Conservation (phyloP, 2,329 filamentous ascomycete species). For the Colletotrichum chlorophyti region DNA sequence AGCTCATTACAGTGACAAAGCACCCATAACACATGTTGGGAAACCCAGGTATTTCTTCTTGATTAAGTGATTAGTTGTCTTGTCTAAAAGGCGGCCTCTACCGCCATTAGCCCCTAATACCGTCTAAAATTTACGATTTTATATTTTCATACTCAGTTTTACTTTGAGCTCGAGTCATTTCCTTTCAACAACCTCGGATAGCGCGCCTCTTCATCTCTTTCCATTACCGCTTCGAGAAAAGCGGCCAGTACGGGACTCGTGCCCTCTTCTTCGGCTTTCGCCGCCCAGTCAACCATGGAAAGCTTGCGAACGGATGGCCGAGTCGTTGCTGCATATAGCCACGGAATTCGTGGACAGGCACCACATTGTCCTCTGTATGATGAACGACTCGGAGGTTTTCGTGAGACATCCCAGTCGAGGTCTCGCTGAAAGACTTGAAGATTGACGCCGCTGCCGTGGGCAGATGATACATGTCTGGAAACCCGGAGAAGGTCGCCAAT, state of each 20-base stretch:
- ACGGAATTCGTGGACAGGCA: slow-evolving; percentile 2
- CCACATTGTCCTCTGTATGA: slow-evolving; percentile 10
- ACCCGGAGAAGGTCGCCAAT: slow-evolving; percentile 1
- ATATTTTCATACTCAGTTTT: no score
- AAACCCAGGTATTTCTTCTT: no score
- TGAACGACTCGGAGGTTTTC: background rate
- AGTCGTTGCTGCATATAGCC: background rate
- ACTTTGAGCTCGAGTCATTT: no score
- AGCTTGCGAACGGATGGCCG: background rate
- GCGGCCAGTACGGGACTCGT: slow-evolving; percentile 7
- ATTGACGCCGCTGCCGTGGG: background rate
- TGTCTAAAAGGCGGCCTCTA: no score
- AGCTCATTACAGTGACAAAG: no score
- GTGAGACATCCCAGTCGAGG: background rate
- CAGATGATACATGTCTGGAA: slow-evolving; percentile 8
- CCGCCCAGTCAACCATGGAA: slow-evolving; percentile 2
- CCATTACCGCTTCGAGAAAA: slow-evolving; percentile 5
- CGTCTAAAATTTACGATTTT: no score
- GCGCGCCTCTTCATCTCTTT: background rate
- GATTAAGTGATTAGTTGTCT: no score
- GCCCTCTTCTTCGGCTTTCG: background rate
- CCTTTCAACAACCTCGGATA: slow-evolving; percentile 1
- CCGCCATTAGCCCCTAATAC: no score
- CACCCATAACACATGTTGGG: no score
- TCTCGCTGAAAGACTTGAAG: background rate